Evolutionary conservation across 441 rosid genomes (phyloP).

Genomic region (Manihot esculenta): DNA sequence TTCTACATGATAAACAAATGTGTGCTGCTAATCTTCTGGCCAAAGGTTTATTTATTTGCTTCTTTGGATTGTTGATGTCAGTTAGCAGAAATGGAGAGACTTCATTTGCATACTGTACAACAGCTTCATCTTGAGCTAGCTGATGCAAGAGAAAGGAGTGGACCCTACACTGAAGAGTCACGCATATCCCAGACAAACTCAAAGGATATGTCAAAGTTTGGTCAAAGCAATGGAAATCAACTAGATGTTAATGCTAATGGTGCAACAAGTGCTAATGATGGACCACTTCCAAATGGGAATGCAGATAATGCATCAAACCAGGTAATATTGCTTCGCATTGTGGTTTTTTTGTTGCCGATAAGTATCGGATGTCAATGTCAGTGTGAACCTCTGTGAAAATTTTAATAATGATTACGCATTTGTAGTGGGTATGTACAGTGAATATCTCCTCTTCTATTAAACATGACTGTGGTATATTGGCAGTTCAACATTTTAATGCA

Average conservation of each 20-base stretch:
- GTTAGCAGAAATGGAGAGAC: conserved; percentile 93
- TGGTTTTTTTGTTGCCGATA: neutral
- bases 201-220: conserved; percentile 54
- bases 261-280: conserved; percentile 34
- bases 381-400: neutral
- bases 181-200: conserved; percentile 45
- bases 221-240: conserved; percentile 55
- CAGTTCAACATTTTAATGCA: neutral
- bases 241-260: conserved; percentile 50
- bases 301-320: conserved; percentile 47
- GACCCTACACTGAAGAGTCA: conserved; percentile 56
- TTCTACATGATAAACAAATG: neutral
- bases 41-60: conserved; percentile 4
- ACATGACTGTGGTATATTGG: neutral
- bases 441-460: neutral
- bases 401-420: neutral
- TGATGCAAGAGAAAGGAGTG: conserved; percentile 67
- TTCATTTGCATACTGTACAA: conserved; percentile 77
- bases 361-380: neutral
- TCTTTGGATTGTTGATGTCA: conserved; percentile 31
- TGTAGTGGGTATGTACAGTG: neutral
- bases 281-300: conserved; percentile 47
- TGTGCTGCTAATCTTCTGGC: neutral
- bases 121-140: conserved; percentile 89
- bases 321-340: conserved; percentile 40